These are phyloP conservation scores for Apostasia ramifera DNA, from an alignment of 106 monocot genomes.

Conservation along the genomic window DNA sequence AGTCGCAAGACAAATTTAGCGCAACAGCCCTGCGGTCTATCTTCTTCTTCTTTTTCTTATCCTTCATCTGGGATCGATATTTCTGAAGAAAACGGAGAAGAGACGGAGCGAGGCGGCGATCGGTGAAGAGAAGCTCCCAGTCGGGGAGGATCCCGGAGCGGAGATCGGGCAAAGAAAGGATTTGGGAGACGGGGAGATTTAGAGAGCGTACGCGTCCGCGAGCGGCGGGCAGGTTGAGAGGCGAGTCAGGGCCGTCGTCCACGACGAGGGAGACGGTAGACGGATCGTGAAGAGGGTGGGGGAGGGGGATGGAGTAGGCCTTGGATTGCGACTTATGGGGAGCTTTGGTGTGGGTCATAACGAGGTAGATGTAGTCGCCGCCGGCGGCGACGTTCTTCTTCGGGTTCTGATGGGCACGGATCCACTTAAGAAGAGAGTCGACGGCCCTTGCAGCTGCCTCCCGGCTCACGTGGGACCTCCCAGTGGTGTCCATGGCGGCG, in stretches of 20 bases:
- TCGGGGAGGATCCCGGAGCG: background rate
- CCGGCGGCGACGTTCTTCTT: background rate
- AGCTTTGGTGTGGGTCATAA: conserved; percentile 2
- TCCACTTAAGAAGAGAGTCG: conserved; percentile 14
- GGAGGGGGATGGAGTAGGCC: conserved; percentile 6
- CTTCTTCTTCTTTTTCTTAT: background rate
- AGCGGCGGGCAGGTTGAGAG: background rate
- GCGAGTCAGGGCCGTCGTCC: background rate
- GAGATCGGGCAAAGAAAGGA: conserved; percentile 1
- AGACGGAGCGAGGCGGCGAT: conserved; percentile 3
- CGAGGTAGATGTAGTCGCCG: conserved; percentile 10
- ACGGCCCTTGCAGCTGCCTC: background rate
- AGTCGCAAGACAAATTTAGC: background rate
- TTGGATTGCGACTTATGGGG: conserved; percentile 8
- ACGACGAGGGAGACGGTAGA: conserved; percentile 2
- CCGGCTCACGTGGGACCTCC: background rate
- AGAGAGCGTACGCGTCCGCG: background rate
- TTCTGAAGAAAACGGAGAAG: background rate
- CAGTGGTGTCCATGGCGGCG: too few relatives aligned
- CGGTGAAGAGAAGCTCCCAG: conserved; percentile 1
- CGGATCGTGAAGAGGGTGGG: conserved; percentile 6
- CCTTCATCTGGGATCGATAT: background rate
- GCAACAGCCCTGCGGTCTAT: background rate
- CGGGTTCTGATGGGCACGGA: background rate
- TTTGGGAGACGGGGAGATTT: conserved; percentile 6